These are phyloP conservation scores for Eutrema yunnanense DNA, from an alignment of 345 rosid species.

Conservation along the genomic window DNA sequence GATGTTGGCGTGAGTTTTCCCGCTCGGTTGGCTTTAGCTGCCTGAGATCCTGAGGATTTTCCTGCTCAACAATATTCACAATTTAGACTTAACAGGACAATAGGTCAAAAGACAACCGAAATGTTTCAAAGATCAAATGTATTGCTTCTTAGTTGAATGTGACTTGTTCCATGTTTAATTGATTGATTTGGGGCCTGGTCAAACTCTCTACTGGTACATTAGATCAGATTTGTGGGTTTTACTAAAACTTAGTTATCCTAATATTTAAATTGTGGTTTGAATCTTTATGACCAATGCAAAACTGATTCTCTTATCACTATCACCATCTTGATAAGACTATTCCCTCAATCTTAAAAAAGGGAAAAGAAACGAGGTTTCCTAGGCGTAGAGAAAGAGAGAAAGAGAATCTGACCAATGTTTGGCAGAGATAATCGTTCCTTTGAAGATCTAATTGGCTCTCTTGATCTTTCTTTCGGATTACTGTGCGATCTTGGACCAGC, in stretches of 20 bases:
- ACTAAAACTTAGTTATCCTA: background rate
- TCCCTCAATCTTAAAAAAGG: background rate
- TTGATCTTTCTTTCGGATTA: constrained; percentile 81
- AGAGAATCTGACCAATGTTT: constrained; percentile 46
- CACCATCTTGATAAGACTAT: background rate
- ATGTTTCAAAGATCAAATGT: background rate
- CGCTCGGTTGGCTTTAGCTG: constrained; percentile 16
- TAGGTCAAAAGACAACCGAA: background rate
- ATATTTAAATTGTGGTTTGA: background rate
- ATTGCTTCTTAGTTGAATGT: background rate
- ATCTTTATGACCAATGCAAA: background rate
- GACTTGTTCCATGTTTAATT: background rate
- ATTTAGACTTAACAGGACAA: background rate
- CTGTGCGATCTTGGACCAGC: constrained; percentile 63
- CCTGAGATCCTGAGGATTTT: constrained; percentile 9
- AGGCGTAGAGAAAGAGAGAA: background rate
- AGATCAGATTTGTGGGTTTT: background rate
- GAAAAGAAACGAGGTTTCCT: background rate
- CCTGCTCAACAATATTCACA: constrained; percentile 8
- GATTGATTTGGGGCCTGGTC: background rate
- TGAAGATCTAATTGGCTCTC: constrained; percentile 41
- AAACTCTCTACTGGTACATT: background rate
- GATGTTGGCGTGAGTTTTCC: constrained; percentile 10
- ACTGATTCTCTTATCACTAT: background rate
- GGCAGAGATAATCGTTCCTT: constrained; percentile 76